phyloP scores from a whole-genome alignment of 192 early-diverging fungal species.

The Mortierella claussenii region DNA sequence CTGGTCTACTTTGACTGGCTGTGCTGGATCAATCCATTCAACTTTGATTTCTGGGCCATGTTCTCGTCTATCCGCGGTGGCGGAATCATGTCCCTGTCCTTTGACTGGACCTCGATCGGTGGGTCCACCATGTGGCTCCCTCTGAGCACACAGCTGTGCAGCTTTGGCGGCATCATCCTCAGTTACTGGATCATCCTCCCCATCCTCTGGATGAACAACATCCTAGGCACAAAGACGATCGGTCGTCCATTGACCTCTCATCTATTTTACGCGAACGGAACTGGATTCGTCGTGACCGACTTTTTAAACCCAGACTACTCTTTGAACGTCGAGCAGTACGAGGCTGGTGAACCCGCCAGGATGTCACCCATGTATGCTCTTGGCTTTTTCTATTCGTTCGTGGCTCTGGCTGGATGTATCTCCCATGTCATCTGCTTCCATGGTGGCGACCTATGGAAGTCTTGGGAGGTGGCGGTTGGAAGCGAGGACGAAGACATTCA shows the following conservation, averaged over 20 bases:
- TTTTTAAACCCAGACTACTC: slow-evolving; percentile 69
- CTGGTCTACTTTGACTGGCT: slow-evolving; percentile 38
- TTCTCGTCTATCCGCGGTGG: slow-evolving; percentile 63
- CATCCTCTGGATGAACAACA: slow-evolving; percentile 69
- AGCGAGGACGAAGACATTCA: slow-evolving; percentile 49
- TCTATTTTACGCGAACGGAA: slow-evolving; percentile 26
- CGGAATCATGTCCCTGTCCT: slow-evolving; percentile 72
- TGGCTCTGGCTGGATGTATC: slow-evolving; percentile 62
- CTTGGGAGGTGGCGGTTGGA: slow-evolving; percentile 28
- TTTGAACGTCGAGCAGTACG: slow-evolving; percentile 58
- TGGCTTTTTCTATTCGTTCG: slow-evolving; percentile 70
- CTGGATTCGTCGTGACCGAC: slow-evolving; percentile 35
- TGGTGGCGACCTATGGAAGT: slow-evolving; percentile 68
- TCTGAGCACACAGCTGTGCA: slow-evolving; percentile 34
- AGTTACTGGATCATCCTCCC: slow-evolving; percentile 82
- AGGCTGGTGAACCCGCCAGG: slow-evolving; percentile 56
- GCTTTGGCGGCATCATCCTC: slow-evolving; percentile 70
- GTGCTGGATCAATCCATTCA: slow-evolving; percentile 39
- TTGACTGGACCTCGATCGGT: slow-evolving; percentile 71
- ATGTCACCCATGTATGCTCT: slow-evolving; percentile 62
- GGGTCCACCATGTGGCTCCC: slow-evolving; percentile 30
- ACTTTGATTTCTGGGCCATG: slow-evolving; percentile 38
- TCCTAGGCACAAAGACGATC: slow-evolving; percentile 29
- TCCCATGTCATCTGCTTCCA: slow-evolving; percentile 70
- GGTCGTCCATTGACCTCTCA: slow-evolving; percentile 21